Base-by-base conservation (phyloP, 331 rosid species). In the Arachis monticola region DNA sequence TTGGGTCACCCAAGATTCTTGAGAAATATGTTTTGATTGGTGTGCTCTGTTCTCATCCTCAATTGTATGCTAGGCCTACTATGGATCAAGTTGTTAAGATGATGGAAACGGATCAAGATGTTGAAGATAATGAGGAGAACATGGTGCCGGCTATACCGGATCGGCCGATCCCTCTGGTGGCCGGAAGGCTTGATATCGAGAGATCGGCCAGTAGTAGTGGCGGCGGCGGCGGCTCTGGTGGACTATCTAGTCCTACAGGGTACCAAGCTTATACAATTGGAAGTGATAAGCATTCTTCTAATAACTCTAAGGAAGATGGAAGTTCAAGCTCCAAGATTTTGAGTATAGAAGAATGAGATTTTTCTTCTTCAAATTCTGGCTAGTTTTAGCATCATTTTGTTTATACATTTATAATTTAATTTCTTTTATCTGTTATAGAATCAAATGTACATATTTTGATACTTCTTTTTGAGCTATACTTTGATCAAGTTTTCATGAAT, bases 31-130 rank as follows among this genome's bases (percentile, higher is more conserved):
- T 91, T 6, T 67, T 93, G 73, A 77, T 93, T 74, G 92, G 92
- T 7, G 89, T 93, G n/a, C 85, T 91, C 60, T 93, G 98, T 74
- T 89, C 98, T 57, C 98, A 91, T 75, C 98, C 98, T 0, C 93
- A 91, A 82, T 70, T 91, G 64, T 83, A 91, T 78, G 98, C 98
- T 3, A 88, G 98, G 87, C 97, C 98, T 62, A 85, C 97, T 41
- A 93, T 93, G 98, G 98, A 93, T 64, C 97, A 91, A 75, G 92
- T 89, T 57, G 92, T 91, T 61, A 93, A 88, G 80, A 91, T 93
- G 98, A 78, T 93, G 84, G 98, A 93, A 79, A 85, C 97, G 0
- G 41, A 38, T 3, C 41, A 38, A 38, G 6, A 38, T 38, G 41
- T 38, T 38, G 41, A 4, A 2, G 41, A 38, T 0, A 38, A 38